Conservation (phyloP, 2,329 filamentous ascomycete species). For the Fusarium miscanthi region DNA sequence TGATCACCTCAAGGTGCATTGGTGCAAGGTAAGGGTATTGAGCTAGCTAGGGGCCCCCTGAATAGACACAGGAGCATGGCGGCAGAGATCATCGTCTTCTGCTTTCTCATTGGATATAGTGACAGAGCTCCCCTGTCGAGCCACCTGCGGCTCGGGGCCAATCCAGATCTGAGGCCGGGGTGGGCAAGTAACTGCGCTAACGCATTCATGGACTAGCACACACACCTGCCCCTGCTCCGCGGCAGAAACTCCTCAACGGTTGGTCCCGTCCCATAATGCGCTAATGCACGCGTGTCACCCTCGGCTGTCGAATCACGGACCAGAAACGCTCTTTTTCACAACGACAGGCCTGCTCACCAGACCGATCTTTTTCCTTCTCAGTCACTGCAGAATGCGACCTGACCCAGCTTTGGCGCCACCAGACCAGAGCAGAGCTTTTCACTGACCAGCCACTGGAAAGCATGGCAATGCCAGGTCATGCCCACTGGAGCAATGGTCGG, state of each 20-base stretch:
- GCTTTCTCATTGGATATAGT: conserved; percentile 19
- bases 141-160: conserved; percentile 50
- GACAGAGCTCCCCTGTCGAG: conserved; percentile 21
- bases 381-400: conserved; percentile 17
- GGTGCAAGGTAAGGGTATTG: conserved; percentile 14
- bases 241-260: conserved; percentile 55
- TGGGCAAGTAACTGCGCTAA: conserved; percentile 24
- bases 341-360: conserved; percentile 41
- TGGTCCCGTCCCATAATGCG: conserved; percentile 59
- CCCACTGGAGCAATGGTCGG: background rate
- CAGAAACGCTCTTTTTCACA: conserved; percentile 35
- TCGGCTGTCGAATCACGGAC: conserved; percentile 51
- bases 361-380: conserved; percentile 36
- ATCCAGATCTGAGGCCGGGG: conserved; percentile 54
- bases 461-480: conserved; percentile 11
- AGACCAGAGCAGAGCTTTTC: conserved; percentile 31
- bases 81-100: conserved; percentile 11
- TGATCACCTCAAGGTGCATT: conserved; percentile 12
- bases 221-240: conserved; percentile 39
- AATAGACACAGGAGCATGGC: conserved; percentile 13
- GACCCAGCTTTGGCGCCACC: conserved; percentile 13
- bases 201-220: background rate
- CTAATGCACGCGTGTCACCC: conserved; percentile 61
- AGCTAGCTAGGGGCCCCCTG: conserved; percentile 24
- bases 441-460: conserved; percentile 25